phyloP scores from a whole-genome alignment of 495 filamentous ascomycete species.

The Bryoglossum gracile region DNA sequence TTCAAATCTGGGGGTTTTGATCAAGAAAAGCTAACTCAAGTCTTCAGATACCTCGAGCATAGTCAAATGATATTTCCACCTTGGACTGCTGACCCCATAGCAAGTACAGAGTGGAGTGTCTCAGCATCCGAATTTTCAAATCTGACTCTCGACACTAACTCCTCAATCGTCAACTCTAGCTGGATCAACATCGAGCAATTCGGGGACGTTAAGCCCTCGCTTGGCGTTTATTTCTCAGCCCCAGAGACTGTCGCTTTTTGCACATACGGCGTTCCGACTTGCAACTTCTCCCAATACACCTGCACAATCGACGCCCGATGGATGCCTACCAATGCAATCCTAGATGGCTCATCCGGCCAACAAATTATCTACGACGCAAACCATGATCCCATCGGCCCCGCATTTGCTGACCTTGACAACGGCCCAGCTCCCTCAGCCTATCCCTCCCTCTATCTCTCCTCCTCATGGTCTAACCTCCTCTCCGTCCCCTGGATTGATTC shows the following conservation, averaged over 20 bases:
- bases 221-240: neutral
- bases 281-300: neutral
- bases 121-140: neutral
- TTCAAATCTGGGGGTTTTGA: no score
- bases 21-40: no score
- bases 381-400: neutral
- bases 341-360: neutral
- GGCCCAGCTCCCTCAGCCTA: neutral
- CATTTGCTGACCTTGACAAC: neutral
- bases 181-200: neutral
- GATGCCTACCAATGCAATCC: neutral
- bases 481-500: neutral
- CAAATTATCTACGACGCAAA: neutral
- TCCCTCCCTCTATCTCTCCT: neutral
- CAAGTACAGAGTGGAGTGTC: neutral
- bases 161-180: neutral
- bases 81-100: neutral
- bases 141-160: neutral
- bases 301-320: constrained; percentile 1
- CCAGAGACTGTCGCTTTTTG: neutral
- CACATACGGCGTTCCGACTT: neutral
- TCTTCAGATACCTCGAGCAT: neutral
- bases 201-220: neutral
- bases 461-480: neutral
- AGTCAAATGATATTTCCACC: neutral